These are phyloP conservation scores for Citrus mangshanensis DNA, from an alignment of 345 rosid species.

Conservation along the genomic window DNA sequence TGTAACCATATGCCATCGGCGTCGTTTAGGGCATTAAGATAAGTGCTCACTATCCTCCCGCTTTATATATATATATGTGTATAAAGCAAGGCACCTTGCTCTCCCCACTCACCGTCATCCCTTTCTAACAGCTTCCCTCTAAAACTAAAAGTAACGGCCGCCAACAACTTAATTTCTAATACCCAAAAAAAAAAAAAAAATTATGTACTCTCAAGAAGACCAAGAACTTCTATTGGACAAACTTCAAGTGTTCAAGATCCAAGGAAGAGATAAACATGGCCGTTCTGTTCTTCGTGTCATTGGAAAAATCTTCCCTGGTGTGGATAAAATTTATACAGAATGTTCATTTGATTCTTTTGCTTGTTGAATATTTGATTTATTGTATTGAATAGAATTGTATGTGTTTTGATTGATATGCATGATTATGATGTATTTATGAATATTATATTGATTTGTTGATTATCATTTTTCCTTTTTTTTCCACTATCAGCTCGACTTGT, in stretches of 20 bases:
- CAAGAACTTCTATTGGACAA: slow-evolving; percentile 35
- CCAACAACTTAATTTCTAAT: neutral
- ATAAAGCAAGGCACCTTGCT: too few species aligned
- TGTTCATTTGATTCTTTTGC: neutral
- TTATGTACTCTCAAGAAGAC: slow-evolving; percentile 10
- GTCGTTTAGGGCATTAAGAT: slow-evolving; percentile 5
- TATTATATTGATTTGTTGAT: too few species aligned
- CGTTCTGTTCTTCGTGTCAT: slow-evolving; percentile 27
- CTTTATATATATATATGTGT: neutral
- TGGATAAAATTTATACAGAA: neutral
- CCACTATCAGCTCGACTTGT: slow-evolving; percentile 33
- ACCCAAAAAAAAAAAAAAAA: too few species aligned
- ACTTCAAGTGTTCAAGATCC: slow-evolving; percentile 30
- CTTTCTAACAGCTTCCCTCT: slow-evolving; percentile 5
- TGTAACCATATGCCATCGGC: neutral
- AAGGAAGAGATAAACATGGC: slow-evolving; percentile 39
- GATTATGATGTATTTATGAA: too few species aligned
- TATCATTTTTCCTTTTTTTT: too few species aligned
- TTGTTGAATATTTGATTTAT: too few species aligned
- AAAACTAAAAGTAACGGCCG: neutral
- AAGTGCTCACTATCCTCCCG: neutral
- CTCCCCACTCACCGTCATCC: too few species aligned
- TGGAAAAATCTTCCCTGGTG: slow-evolving; percentile 19
- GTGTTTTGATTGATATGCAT: too few species aligned
- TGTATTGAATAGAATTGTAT: too few species aligned